Evolutionary conservation across 73 alveolate species (phyloP), one percentile per base, ranked within the genome.

Genomic region (Blepharisma japonicum): DNA sequence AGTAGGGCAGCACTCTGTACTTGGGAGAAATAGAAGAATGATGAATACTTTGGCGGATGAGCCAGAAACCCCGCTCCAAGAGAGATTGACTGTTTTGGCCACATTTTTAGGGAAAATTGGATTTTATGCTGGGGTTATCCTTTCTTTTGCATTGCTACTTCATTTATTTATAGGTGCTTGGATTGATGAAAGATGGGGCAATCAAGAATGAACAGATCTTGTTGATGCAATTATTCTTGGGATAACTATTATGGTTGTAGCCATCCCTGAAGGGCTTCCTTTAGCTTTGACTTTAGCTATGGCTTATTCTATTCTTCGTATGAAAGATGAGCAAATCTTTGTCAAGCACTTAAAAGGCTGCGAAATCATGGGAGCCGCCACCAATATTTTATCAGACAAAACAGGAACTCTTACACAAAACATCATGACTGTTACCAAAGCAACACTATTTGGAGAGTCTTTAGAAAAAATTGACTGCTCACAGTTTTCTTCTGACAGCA

Each of bases 191-290:
- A 97, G 90, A 32, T 32, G 42, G 42, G 83, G 42, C 42, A 32
- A 32, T 32, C 42, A 32, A 32, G 42, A 32, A 32, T 32, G 42
- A 32, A 32, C 42, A 32, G 68, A 53, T 6, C 68, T 88, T 71
- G 80, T 95, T 54, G 85, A 90, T 71, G 90, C 83, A 38, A 80
- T 94, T 11, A 86, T 94, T 87, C 79, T 91, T 38, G 83, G 95
- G 39, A 92, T 94, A 20, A 89, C 97, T 9, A 89, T 96, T 11
- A 86, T 96, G 23, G 98, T 96, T n/a, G 98, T 94, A 18, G 97
- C 98, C 46, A 97, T 96, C 49, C 99, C 99, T 7, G 99, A 96
- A 89, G 99, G 99, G 6, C 88, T 96, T 11, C 98, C 98, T 25
- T 82, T 94, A 32, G 98, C 99, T 32, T 98, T 96, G 25, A 94